Conservation (phyloP, 768 basidiomycete genomes). For the Xanthoconium stramineum region DNA sequence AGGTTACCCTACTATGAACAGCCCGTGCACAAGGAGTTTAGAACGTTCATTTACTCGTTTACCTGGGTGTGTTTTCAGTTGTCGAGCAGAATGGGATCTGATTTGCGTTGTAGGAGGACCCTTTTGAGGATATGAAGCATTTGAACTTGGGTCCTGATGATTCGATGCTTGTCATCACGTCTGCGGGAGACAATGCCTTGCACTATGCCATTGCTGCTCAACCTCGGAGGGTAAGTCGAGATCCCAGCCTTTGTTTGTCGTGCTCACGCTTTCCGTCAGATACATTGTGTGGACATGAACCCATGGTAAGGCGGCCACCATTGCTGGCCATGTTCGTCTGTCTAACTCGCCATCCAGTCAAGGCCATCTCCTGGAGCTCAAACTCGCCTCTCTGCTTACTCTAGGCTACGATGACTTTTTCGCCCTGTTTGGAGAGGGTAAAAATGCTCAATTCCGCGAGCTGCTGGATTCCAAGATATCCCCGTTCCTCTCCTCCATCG, state of each 20-base stretch:
- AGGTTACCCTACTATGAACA: constrained; percentile 69
- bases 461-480: constrained; percentile 61
- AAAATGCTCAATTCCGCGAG: constrained; percentile 53
- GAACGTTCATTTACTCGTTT: constrained; percentile 63
- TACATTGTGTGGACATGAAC: constrained; percentile 76
- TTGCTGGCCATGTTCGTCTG: background rate
- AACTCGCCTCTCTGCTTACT: constrained; percentile 60
- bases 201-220: constrained; percentile 71
- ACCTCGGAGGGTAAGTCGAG: constrained; percentile 45
- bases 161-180: constrained; percentile 70
- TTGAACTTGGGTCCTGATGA: constrained; percentile 58
- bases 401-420: constrained; percentile 63
- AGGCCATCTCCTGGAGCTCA: constrained; percentile 76
- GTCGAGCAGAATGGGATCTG: background rate
- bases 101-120: constrained; percentile 54
- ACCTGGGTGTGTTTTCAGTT: constrained; percentile 44
- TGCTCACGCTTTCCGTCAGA: constrained; percentile 27
- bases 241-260: background rate
- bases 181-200: constrained; percentile 76
- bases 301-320: constrained; percentile 41
- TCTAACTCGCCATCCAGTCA: constrained; percentile 39
- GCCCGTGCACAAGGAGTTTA: constrained; percentile 63
- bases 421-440: constrained; percentile 63
- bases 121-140: constrained; percentile 65
- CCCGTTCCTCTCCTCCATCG: constrained; percentile 65